phyloP scores from a whole-genome alignment of 2,329 filamentous ascomycete genomes.

The Ceratocystis huliohia region DNA sequence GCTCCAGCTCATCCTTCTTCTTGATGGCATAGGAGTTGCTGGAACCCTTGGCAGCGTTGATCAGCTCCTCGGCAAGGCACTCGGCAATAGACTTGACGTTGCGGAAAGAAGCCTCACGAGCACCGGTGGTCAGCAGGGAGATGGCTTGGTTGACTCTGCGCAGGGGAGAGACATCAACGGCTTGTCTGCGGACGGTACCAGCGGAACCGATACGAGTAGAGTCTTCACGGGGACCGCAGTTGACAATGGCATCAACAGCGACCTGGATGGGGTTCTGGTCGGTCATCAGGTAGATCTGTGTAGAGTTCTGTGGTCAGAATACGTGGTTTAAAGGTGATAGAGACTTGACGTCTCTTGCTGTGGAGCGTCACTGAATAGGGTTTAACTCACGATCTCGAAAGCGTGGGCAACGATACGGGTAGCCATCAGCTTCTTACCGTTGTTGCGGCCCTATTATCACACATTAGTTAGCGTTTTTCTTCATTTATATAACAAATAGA shows the following conservation, averaged over 20 bases:
- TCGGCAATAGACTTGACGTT: constrained; percentile 99
- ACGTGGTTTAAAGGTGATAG: too few species aligned
- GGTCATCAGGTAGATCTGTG: constrained; percentile 99
- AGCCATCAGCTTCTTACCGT: constrained; percentile 99
- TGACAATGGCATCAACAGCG: constrained; percentile 98
- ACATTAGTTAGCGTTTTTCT: constrained; percentile 34
- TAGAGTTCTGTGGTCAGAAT: constrained; percentile 26
- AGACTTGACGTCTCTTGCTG: too few species aligned
- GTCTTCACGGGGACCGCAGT: constrained; percentile 99
- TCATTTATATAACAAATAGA: too few species aligned
- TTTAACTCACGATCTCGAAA: constrained; percentile 88
- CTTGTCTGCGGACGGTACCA: constrained; percentile 98
- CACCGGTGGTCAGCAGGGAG: constrained; percentile 95
- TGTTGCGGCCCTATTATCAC: constrained; percentile 99
- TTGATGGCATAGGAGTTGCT: constrained; percentile 99
- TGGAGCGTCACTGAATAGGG: not conserved
- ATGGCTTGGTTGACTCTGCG: constrained; percentile 99
- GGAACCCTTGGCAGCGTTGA: constrained; percentile 99
- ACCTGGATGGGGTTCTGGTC: constrained; percentile 99
- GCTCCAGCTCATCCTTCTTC: constrained; percentile 99
- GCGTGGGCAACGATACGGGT: constrained; percentile 97
- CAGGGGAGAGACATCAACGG: constrained; percentile 98
- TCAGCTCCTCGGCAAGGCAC: constrained; percentile 98
- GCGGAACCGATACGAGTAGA: constrained; percentile 98
- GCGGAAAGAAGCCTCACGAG: constrained; percentile 96